These are phyloP conservation scores for Lophiotrema nucula DNA, from an alignment of 495 filamentous ascomycete species.

Conservation along the genomic window DNA sequence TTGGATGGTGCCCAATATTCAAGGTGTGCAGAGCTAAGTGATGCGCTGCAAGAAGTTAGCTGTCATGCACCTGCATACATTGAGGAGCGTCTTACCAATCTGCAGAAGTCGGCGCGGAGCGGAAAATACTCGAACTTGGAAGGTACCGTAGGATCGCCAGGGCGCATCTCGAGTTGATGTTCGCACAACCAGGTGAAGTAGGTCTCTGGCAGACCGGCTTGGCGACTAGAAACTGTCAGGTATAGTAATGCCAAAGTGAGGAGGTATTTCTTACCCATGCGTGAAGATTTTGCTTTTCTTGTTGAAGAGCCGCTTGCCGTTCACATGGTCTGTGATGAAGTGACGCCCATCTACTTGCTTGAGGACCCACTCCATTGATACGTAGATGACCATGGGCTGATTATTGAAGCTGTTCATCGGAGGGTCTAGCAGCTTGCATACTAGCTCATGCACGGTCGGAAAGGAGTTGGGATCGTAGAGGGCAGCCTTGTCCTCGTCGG, in stretches of 20 bases:
- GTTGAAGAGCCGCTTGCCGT: background rate
- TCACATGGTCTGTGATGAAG: background rate
- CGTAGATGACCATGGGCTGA: background rate
- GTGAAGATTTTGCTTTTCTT: background rate
- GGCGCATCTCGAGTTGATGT: no score
- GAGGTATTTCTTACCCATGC: background rate
- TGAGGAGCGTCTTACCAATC: no score
- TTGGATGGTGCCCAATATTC: no score
- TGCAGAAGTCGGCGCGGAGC: no score
- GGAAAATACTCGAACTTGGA: no score
- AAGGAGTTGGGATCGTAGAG: background rate
- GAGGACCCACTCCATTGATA: background rate
- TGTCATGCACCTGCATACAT: no score
- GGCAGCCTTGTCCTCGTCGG: slow-evolving; percentile 2
- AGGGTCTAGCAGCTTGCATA: slow-evolving; percentile 2
- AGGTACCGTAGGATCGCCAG: no score
- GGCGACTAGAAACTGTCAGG: no score
- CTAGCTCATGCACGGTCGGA: background rate
- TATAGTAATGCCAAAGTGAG: background rate
- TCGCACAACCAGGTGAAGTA: background rate
- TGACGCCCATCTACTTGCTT: background rate
- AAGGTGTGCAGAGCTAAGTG: no score
- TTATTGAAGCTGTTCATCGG: background rate
- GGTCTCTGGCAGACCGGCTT: background rate
- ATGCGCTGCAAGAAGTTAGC: no score